Percentiles rank a stretch among this genome's conserved stretches.
Evolutionary conservation across 2,329 filamentous ascomycete genomes (phyloP).

Genomic region (Didymella keratinophila): DNA sequence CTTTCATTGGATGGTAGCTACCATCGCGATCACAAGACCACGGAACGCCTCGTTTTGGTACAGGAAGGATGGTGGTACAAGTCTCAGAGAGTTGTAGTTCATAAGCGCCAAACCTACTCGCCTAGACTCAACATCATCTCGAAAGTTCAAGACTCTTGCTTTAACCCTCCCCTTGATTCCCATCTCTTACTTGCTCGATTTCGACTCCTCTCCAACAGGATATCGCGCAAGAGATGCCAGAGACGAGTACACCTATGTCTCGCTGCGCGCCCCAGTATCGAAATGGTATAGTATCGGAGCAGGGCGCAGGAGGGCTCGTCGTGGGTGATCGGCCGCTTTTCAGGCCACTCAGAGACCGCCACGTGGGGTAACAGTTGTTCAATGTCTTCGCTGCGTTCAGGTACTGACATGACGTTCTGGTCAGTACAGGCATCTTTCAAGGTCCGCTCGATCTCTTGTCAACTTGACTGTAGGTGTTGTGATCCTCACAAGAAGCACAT

Average conservation of each 20-base stretch:
- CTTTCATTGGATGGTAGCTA: slow-evolving; percentile 38
- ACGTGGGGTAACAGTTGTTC: slow-evolving; percentile 45
- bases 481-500: slow-evolving; percentile 27
- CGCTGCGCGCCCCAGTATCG: neutral
- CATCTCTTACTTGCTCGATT: slow-evolving; percentile 23
- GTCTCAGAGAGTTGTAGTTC: slow-evolving; percentile 34
- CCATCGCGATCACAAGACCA: slow-evolving; percentile 26
- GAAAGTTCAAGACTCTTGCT: slow-evolving; percentile 36
- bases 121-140: slow-evolving; percentile 26
- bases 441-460: slow-evolving; percentile 3
- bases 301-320: slow-evolving; percentile 22
- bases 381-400: slow-evolving; percentile 29
- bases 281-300: slow-evolving; percentile 21
- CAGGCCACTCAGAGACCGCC: slow-evolving; percentile 54
- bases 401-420: slow-evolving; percentile 30
- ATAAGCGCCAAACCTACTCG: slow-evolving; percentile 47
- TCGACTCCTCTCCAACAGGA: neutral
- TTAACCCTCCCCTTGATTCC: slow-evolving; percentile 31
- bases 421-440: slow-evolving; percentile 17
- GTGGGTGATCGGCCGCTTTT: slow-evolving; percentile 47
- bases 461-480: slow-evolving; percentile 5
- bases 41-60: slow-evolving; percentile 31
- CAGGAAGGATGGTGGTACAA: slow-evolving; percentile 41
- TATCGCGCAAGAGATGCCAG: slow-evolving; percentile 1
- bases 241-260: slow-evolving; percentile 10